Evolutionary conservation across 768 basidiomycete genomes (phyloP), one percentile per base, ranked within the genome.

Genomic region (Lentinula sp.): DNA sequence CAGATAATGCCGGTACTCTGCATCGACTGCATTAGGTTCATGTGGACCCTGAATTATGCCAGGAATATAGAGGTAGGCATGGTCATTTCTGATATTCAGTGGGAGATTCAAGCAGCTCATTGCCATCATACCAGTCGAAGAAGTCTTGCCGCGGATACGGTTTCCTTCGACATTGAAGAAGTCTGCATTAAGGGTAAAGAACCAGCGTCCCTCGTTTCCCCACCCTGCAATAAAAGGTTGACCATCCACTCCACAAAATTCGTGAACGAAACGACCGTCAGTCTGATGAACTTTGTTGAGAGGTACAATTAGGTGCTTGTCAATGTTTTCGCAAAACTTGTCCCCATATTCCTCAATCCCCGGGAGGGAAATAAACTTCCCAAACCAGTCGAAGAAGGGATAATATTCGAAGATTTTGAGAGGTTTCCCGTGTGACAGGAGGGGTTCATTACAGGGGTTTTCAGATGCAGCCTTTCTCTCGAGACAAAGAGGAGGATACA

Each of bases 301-400:
- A 39, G 50, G 60, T 20, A 33, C n/a, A 9, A 15, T 32, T 36
- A 23, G 50, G 43, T 41, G 20, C 5, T 15, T n/a, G 8, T 7
- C n/a, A 5, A 61, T 32, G 16, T 39, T 28, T 2, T 52, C 36
- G 28, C 50, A 61, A 33, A 61, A 61, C 9, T 23, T 32, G 18
- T 61, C 60, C 3, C 50, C 60, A 36, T 41, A 54, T 28, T 36
- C 15, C 36, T 18, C 41, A 12, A 61, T 35, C 6, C 52, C 60
- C 2, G 60, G 60, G 35, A 61, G 49, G 15, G 51, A 18, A n/a
- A 61, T 36, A 23, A 61, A 61, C 10, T 18, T 15, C 1, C 51
- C 36, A 16, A 61, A 54, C 60, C 60, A 61, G 2, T 61, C 60
- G 18, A 61, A 41, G 20, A 61, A 61, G 5, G 60, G 37, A 42